These are phyloP conservation scores for Albugo candida DNA, from an alignment of 352 stramenopile species.

Conservation along the genomic window DNA sequence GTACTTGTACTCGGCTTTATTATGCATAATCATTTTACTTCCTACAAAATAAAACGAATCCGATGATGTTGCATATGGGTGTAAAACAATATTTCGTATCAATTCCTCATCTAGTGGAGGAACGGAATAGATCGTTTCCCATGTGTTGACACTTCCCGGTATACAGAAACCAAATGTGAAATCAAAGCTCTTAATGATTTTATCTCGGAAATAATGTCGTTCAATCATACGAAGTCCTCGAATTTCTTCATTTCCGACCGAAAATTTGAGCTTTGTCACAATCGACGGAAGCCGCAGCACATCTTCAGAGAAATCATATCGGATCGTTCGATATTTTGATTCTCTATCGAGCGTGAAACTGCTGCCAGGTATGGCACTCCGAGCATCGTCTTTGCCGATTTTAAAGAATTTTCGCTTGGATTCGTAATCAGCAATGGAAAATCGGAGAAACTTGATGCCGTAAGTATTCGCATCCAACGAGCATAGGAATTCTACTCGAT, in stretches of 20 bases:
- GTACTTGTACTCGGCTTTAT: constrained; percentile 90
- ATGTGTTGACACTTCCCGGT: constrained; percentile 88
- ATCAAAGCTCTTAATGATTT: constrained; percentile 91
- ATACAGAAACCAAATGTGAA: constrained; percentile 96
- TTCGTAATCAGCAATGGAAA: constrained; percentile 89
- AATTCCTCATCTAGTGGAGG: constrained; percentile 85
- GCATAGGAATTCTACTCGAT: constrained; percentile 77
- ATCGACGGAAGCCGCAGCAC: constrained; percentile 81
- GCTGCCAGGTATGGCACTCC: constrained; percentile 39
- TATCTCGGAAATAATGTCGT: constrained; percentile 89
- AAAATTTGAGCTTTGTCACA: constrained; percentile 83
- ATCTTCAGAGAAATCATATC: constrained; percentile 90
- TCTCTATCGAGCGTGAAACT: constrained; percentile 12
- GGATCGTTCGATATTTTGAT: constrained; percentile 81
- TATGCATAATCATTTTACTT: constrained; percentile 93
- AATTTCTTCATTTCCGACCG: constrained; percentile 79
- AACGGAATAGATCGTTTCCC: constrained; percentile 88
- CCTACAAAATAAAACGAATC: constrained; percentile 95
- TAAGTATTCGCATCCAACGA: constrained; percentile 86
- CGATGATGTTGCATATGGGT: constrained; percentile 86
- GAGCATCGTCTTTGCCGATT: constrained; percentile 51
- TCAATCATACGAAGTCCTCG: constrained; percentile 91
- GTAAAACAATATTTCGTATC: constrained; percentile 86
- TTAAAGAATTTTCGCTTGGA: constrained; percentile 91
- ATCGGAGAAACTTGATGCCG: constrained; percentile 90